Evolutionary conservation across 75 land plant species (phyloP).

Genomic region (Larix kaempferi): DNA sequence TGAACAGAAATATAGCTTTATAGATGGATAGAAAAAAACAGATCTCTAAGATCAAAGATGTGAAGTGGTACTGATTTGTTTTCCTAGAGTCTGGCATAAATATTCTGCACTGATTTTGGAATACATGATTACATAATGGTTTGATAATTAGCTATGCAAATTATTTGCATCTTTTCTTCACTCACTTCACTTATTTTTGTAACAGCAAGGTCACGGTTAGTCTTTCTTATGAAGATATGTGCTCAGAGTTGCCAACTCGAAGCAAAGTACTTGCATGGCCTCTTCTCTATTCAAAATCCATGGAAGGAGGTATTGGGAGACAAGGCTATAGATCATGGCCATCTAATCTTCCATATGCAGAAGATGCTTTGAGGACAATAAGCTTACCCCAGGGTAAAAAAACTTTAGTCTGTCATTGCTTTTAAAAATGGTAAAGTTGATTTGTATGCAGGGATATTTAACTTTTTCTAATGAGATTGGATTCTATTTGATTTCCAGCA

Average conservation of each 20-base stretch:
- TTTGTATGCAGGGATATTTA: not conserved
- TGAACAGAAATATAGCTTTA: too few relatives aligned
- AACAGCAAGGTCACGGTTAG: constrained; percentile 68
- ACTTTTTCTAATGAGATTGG: not conserved
- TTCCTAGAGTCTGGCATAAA: not conserved
- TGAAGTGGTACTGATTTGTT: too few relatives aligned
- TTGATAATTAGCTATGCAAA: not conserved
- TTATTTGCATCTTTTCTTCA: not conserved
- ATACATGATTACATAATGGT: too few relatives aligned
- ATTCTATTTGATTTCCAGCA: constrained; percentile 30
- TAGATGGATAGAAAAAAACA: too few relatives aligned
- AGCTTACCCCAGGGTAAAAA: constrained; percentile 52
- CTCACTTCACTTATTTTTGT: not conserved
- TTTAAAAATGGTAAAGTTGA: not conserved
- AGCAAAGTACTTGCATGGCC: constrained; percentile 77
- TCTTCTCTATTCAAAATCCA: constrained; percentile 30
- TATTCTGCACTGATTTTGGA: not conserved
- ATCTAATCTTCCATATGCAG: constrained; percentile 58
- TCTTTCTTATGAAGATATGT: constrained; percentile 63
- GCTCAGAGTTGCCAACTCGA: constrained; percentile 59
- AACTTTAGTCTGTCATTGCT: not conserved
- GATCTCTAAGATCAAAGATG: too few relatives aligned
- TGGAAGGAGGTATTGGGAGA: constrained; percentile 5
- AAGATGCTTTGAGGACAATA: constrained; percentile 55
- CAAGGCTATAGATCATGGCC: constrained; percentile 29